Evolutionary conservation across 2,329 filamentous ascomycete species (phyloP).

Genomic region (Byssothecium circinans): DNA sequence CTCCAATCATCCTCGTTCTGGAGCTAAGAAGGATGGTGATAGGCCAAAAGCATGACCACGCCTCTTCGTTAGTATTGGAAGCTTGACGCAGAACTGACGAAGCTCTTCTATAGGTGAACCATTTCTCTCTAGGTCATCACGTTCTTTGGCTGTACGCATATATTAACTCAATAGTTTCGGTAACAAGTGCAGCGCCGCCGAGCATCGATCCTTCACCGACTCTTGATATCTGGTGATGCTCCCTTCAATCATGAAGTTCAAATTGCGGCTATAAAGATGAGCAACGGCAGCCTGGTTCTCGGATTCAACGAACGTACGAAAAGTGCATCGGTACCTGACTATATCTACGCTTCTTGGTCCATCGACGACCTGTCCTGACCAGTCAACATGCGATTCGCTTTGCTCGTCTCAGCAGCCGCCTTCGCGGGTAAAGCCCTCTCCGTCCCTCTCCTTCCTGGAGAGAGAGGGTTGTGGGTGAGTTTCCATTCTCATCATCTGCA

Average conservation of each 20-base stretch:
- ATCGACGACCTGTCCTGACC: background rate
- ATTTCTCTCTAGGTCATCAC: background rate
- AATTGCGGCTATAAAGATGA: background rate
- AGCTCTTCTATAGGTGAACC: background rate
- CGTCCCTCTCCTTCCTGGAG: too few species aligned
- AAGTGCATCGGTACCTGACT: too few species aligned
- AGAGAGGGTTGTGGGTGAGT: too few species aligned
- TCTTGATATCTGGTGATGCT: background rate
- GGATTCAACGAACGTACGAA: background rate
- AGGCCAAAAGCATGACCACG: too few species aligned
- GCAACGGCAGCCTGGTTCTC: background rate
- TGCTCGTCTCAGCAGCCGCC: too few species aligned
- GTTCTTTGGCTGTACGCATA: background rate
- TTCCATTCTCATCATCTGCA: too few species aligned
- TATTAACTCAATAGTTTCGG: background rate
- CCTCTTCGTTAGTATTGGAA: background rate
- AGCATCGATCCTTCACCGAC: background rate
- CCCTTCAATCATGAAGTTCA: background rate
- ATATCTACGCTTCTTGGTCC: background rate
- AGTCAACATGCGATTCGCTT: background rate
- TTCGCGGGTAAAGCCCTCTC: too few species aligned
- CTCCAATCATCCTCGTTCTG: too few species aligned
- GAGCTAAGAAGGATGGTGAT: too few species aligned
- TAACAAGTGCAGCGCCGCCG: constrained; percentile 1
- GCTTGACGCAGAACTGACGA: too few species aligned